Evolutionary conservation across 805 yeast genomes (phyloP).

Genomic region (Kuraishia borneana): DNA sequence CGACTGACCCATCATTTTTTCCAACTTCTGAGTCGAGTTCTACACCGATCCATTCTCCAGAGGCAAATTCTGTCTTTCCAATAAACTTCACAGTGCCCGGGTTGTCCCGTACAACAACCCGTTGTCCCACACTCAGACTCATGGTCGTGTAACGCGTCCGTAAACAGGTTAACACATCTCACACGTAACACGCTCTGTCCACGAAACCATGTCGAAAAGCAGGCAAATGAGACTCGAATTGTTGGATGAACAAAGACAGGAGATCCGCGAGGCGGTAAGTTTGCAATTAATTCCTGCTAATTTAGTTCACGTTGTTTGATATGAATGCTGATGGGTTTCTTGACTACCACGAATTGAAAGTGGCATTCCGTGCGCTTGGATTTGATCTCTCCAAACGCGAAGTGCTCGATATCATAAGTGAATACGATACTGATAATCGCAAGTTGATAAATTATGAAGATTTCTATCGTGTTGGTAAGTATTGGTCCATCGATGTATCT

Average conservation of each 20-base stretch:
- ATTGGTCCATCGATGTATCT: conserved; percentile 1
- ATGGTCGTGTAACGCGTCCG: too few species aligned
- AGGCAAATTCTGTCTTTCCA: conserved; percentile 47
- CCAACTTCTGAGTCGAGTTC: conserved; percentile 29
- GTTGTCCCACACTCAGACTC: conserved; percentile 12
- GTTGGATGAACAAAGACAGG: conserved; percentile 80
- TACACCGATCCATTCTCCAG: conserved; percentile 46
- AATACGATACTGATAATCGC: conserved; percentile 69
- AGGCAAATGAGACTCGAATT: conserved; percentile 50
- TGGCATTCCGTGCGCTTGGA: conserved; percentile 89
- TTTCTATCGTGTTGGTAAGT: conserved; percentile 62
- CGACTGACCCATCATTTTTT: conserved; percentile 37
- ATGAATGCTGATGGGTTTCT: conserved; percentile 83
- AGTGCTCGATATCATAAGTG: conserved; percentile 65
- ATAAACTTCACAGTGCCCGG: conserved; percentile 35
- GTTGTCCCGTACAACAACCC: conserved; percentile 25
- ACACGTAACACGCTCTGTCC: too few species aligned
- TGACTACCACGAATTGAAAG: conserved; percentile 89
- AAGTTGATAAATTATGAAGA: conserved; percentile 70
- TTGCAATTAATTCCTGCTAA: background rate
- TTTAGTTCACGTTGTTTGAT: conserved; percentile 68
- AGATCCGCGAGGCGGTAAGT: conserved; percentile 73
- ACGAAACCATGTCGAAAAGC: conserved; percentile 10
- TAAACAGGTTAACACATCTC: too few species aligned
- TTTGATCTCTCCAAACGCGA: conserved; percentile 73